These are phyloP conservation scores for Xylaria curta DNA, from an alignment of 495 filamentous ascomycete species.

Conservation along the genomic window DNA sequence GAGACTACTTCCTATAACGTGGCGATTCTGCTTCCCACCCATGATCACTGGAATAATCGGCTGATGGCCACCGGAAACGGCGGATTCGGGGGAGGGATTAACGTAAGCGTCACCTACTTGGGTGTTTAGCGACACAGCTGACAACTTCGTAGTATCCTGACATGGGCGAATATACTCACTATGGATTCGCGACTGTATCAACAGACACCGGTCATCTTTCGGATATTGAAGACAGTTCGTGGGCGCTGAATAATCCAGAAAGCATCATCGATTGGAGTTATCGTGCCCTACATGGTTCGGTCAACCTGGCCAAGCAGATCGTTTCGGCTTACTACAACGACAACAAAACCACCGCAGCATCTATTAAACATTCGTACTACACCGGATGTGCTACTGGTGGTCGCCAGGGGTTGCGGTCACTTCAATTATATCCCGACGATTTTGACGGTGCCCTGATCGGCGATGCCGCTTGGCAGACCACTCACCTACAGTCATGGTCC, in stretches of 20 bases:
- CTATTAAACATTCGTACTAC: conserved; percentile 56
- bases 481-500: conserved; percentile 53
- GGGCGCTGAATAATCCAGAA: conserved; percentile 54
- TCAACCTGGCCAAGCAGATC: conserved; percentile 49
- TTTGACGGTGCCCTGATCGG: conserved; percentile 69
- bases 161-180: conserved; percentile 35
- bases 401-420: conserved; percentile 57
- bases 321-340: conserved; percentile 50
- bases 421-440: conserved; percentile 56
- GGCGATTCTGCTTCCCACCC: conserved; percentile 54
- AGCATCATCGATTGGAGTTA: conserved; percentile 53
- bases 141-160: conserved; percentile 15
- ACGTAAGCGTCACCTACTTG: conserved; percentile 6
- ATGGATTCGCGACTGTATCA: conserved; percentile 61
- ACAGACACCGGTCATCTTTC: conserved; percentile 63
- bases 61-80: conserved; percentile 29
- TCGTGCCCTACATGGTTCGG: conserved; percentile 59
- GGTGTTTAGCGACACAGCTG: not conserved
- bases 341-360: not conserved
- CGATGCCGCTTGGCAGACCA: conserved; percentile 56
- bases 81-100: conserved; percentile 30
- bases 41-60: conserved; percentile 30
- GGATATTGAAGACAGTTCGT: conserved; percentile 43
- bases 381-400: conserved; percentile 62
- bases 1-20: conserved; percentile 49